A percentile compares a stretch with the other conserved stretches of the same genome.
Conservation (phyloP, 2,329 filamentous ascomycete genomes). For the Alternaria brassicicola region DNA sequence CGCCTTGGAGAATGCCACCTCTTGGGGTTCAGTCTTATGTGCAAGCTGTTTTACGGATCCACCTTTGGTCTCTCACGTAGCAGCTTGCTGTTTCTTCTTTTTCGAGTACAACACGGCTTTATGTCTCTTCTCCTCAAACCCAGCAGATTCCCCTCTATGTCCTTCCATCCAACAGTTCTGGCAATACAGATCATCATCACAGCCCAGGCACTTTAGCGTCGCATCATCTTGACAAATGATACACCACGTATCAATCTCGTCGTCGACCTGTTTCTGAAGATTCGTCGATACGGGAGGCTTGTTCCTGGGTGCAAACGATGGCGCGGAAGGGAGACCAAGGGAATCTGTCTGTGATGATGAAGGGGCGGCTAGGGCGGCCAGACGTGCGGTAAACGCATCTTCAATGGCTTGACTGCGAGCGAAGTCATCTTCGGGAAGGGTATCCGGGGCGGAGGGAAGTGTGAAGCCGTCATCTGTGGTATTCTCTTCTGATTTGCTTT, state of each 20-base stretch:
- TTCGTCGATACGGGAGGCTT: constrained; percentile 46
- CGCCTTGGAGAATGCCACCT: neutral
- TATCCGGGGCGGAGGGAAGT: constrained; percentile 55
- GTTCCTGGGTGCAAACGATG: constrained; percentile 51
- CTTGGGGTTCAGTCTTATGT: neutral
- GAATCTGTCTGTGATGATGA: constrained; percentile 37
- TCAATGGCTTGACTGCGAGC: constrained; percentile 46
- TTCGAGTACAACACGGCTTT: constrained; percentile 64
- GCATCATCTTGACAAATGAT: constrained; percentile 82
- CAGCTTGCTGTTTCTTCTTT: constrained; percentile 28
- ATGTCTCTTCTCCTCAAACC: constrained; percentile 73
- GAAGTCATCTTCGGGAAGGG: constrained; percentile 35
- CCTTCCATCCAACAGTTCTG: constrained; percentile 80
- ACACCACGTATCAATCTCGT: constrained; percentile 79
- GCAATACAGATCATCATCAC: constrained; percentile 75
- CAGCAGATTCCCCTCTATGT: constrained; percentile 71
- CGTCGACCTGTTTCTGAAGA: constrained; percentile 62
- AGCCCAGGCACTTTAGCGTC: constrained; percentile 73
- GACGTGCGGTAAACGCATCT: constrained; percentile 54
- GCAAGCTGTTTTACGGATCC: neutral
- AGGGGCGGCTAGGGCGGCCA: constrained; percentile 53
- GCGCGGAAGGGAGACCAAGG: constrained; percentile 54
- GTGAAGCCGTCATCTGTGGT: constrained; percentile 24
- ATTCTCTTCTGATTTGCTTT: constrained; percentile 7
- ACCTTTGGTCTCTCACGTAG: constrained; percentile 5